Conservation (phyloP, 2,329 filamentous ascomycete species). For the Huntiella abstrusa region DNA sequence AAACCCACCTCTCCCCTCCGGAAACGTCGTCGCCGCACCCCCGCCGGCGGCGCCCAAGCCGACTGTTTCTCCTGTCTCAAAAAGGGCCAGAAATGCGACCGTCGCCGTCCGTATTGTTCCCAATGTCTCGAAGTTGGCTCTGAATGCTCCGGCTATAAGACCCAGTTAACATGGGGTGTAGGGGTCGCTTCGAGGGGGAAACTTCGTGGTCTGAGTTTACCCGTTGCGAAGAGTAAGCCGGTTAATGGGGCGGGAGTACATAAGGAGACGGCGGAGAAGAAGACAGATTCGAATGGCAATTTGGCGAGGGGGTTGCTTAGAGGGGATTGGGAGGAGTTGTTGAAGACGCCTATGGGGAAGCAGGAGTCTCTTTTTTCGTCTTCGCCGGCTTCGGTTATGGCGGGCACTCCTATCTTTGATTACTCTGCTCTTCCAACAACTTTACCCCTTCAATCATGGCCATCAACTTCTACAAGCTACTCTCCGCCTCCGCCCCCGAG, state of each 20-base stretch:
- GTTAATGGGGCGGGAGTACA: slow-evolving; percentile 21
- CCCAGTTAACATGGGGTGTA: slow-evolving; percentile 88
- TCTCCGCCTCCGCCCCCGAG: slow-evolving; percentile 22
- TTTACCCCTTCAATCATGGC: neutral
- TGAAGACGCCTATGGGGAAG: neutral
- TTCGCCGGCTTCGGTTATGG: neutral
- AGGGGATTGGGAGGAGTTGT: neutral
- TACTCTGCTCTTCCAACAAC: neutral
- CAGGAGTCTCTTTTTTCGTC: neutral
- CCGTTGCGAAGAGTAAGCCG: slow-evolving; percentile 36
- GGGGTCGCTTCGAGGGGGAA: slow-evolving; percentile 92
- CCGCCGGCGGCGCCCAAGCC: slow-evolving; percentile 72
- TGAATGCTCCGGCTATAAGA: slow-evolving; percentile 92
- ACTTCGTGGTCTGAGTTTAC: slow-evolving; percentile 68
- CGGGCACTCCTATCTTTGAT: neutral
- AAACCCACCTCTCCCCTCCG: slow-evolving; percentile 29
- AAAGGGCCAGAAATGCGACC: slow-evolving; percentile 69
- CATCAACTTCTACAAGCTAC: slow-evolving; percentile 13
- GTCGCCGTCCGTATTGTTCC: slow-evolving; percentile 81
- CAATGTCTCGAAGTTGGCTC: slow-evolving; percentile 82
- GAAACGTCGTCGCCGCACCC: slow-evolving; percentile 64
- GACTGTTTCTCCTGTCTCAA: slow-evolving; percentile 91
- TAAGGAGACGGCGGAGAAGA: slow-evolving; percentile 23
- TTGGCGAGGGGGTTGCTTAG: neutral
- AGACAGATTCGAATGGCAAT: neutral